Percentiles rank a stretch among this genome's conserved stretches.
Evolutionary conservation across 73 alveolate genomes (phyloP).

Genomic region (Diophrys appendiculata): DNA sequence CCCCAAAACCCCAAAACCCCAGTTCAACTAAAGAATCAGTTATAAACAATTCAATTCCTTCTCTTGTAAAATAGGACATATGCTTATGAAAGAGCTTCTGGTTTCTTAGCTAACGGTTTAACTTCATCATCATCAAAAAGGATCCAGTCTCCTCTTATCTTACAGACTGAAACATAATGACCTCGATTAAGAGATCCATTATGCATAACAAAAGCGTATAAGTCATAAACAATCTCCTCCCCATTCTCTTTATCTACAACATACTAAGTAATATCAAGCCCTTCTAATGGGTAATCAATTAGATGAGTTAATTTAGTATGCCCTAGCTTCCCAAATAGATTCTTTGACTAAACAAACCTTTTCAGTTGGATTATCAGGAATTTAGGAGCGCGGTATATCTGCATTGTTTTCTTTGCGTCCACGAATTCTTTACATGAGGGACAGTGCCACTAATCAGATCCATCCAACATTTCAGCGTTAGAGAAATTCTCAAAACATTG

Average conservation of each 20-base stretch:
- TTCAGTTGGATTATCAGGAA: not conserved
- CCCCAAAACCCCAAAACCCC: too few relatives aligned
- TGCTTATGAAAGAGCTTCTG: not conserved
- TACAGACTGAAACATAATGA: not conserved
- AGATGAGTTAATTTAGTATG: not conserved
- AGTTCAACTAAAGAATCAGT: too few relatives aligned
- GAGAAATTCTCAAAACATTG: not conserved
- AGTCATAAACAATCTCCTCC: too few relatives aligned
- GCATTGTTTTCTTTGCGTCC: not conserved
- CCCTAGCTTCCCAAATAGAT: not conserved
- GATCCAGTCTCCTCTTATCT: not conserved
- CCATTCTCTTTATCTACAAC: not conserved
- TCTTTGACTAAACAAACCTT: not conserved
- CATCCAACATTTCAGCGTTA: not conserved
- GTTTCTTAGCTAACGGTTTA: not conserved
- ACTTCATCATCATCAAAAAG: not conserved
- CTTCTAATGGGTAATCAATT: not conserved
- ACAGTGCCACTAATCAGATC: constrained; percentile 1
- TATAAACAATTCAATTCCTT: not conserved
- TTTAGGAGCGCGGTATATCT: not conserved
- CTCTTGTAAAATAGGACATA: not conserved
- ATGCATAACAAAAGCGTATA: too few relatives aligned
- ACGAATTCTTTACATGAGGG: not conserved
- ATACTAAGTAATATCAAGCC: not conserved
- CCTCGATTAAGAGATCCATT: not conserved